Percentiles rank a stretch among this genome's conserved stretches.
Conservation (phyloP, 805 yeast genomes). For the Ogataea siamensis region DNA sequence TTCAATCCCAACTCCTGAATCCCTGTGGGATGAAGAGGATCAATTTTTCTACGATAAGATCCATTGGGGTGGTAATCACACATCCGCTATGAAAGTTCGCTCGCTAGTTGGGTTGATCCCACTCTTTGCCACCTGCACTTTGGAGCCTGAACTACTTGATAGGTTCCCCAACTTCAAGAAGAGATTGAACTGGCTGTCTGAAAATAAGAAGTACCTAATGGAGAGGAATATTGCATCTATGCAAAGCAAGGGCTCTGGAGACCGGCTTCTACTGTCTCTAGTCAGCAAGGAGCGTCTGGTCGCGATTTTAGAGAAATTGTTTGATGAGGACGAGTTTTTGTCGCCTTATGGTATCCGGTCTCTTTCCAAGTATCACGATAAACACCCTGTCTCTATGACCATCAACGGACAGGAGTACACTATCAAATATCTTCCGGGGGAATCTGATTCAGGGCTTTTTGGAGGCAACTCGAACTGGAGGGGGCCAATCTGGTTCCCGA, state of each 20-base stretch:
- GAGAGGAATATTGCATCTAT: slow-evolving; percentile 85
- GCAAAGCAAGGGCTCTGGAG: slow-evolving; percentile 75
- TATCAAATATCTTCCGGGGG: slow-evolving; percentile 81
- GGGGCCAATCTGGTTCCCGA: slow-evolving; percentile 97
- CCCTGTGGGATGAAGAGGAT: slow-evolving; percentile 88
- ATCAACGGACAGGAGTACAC: slow-evolving; percentile 72
- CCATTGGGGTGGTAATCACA: slow-evolving; percentile 67
- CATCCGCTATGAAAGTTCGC: slow-evolving; percentile 75
- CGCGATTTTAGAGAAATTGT: slow-evolving; percentile 73
- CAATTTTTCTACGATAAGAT: slow-evolving; percentile 90
- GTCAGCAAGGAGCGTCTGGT: slow-evolving; percentile 77
- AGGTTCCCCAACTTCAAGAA: slow-evolving; percentile 80
- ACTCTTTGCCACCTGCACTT: slow-evolving; percentile 80
- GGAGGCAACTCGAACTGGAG: slow-evolving; percentile 98
- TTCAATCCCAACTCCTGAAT: slow-evolving; percentile 45
- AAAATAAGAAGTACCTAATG: slow-evolving; percentile 65
- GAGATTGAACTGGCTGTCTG: slow-evolving; percentile 80
- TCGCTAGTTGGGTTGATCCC: slow-evolving; percentile 92
- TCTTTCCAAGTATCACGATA: slow-evolving; percentile 78
- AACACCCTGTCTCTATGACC: slow-evolving; percentile 80
- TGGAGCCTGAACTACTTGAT: slow-evolving; percentile 78
- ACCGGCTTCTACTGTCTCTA: slow-evolving; percentile 72
- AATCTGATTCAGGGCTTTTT: slow-evolving; percentile 88
- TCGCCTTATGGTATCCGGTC: slow-evolving; percentile 87
- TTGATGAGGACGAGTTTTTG: slow-evolving; percentile 83